phyloP scores from a whole-genome alignment of 139 green algal species.

The Edaphochlamys debaryana region DNA sequence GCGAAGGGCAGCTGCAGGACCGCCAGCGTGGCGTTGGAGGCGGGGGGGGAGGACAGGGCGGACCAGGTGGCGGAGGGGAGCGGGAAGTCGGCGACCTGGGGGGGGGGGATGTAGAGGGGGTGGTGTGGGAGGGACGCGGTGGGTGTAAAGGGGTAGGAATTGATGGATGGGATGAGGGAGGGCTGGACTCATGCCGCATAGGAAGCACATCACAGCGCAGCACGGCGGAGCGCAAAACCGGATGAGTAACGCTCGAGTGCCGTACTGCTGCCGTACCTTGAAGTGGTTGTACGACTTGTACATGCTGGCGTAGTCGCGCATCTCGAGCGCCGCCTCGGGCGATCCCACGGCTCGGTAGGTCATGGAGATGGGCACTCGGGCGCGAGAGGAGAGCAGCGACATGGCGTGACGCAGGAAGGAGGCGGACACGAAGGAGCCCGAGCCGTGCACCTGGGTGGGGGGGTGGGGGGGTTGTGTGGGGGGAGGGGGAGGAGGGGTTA shows the following conservation, averaged over 20 bases:
- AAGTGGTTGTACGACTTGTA: constrained; percentile 36
- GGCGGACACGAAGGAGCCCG: constrained; percentile 16
- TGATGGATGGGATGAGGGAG: no score
- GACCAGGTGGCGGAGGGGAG: not conserved
- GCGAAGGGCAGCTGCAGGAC: constrained; percentile 26
- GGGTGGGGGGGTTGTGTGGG: not conserved
- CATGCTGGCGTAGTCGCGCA: constrained; percentile 3
- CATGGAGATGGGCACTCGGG: constrained; percentile 23
- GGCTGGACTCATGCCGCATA: no score
- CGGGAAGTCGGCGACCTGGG: no score
- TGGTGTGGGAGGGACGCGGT: not conserved
- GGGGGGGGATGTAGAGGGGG: no score
- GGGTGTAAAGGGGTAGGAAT: no score
- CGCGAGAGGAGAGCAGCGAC: not conserved
- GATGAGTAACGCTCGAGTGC: no score
- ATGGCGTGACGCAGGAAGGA: constrained; percentile 2
- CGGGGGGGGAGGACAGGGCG: not conserved
- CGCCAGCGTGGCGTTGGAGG: not conserved
- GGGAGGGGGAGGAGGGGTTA: not conserved
- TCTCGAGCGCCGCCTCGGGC: constrained; percentile 6
- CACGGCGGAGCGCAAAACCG: no score
- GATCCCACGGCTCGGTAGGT: constrained; percentile 25
- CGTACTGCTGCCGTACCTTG: constrained; percentile 17
- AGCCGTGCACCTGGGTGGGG: constrained; percentile 25
- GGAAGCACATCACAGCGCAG: no score